Percentiles rank a stretch among this genome's conserved stretches.
These are phyloP conservation scores for Boletus chippewaensis DNA, from an alignment of 1,284 basidiomycete genomes.

Conservation along the genomic window DNA sequence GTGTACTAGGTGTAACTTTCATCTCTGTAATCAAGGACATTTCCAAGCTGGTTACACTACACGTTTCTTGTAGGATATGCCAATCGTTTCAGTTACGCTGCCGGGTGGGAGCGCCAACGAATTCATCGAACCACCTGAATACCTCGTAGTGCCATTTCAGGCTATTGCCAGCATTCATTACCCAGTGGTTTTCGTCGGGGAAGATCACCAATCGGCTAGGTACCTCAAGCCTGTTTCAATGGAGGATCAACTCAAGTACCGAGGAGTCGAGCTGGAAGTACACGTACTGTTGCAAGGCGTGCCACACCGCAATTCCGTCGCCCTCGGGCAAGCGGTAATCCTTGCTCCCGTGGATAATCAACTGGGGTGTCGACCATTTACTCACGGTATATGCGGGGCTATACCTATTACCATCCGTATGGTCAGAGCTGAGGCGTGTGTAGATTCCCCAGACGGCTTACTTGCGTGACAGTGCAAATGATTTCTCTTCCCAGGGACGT, in stretches of 20 bases:
- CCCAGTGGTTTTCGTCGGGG: conserved; percentile 93
- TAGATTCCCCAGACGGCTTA: conserved; percentile 25
- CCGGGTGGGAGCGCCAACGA: conserved; percentile 39
- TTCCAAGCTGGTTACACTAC: background rate
- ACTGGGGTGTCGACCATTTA: conserved; percentile 81
- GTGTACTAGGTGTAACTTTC: conserved; percentile 8
- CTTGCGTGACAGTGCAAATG: conserved; percentile 51
- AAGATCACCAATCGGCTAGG: conserved; percentile 84
- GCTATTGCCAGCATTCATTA: conserved; percentile 70
- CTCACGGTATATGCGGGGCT: conserved; percentile 74
- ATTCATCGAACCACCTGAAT: conserved; percentile 80
- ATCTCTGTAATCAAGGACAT: conserved; percentile 1
- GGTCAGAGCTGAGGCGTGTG: background rate
- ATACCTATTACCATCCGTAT: conserved; percentile 35
- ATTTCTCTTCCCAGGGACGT: conserved; percentile 65
- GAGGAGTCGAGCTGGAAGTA: background rate
- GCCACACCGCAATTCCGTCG: conserved; percentile 77
- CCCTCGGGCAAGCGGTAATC: conserved; percentile 82
- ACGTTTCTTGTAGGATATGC: background rate
- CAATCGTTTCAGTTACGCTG: conserved; percentile 16
- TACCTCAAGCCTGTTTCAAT: conserved; percentile 51
- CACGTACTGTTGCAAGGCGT: conserved; percentile 70
- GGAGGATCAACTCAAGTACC: background rate
- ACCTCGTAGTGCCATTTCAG: conserved; percentile 87
- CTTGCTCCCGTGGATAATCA: conserved; percentile 82